A percentile compares a stretch with the other conserved stretches of the same genome.
phyloP scores from a whole-genome alignment of 2,329 filamentous ascomycete genomes.

The Cytospora schulzeri region DNA sequence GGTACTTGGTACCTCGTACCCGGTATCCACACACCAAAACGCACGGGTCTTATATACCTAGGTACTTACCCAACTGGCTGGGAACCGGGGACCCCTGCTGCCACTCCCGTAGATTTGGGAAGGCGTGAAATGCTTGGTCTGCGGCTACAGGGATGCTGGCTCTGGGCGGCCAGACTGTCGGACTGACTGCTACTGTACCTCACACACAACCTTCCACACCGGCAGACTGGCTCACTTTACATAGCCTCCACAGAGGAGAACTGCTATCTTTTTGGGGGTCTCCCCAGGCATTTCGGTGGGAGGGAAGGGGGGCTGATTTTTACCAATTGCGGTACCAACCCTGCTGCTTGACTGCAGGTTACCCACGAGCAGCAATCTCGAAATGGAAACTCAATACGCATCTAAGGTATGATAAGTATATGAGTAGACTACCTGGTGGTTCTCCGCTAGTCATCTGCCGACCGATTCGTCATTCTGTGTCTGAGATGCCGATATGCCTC shows the following conservation, averaged over 20 bases:
- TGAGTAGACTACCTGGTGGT: no score
- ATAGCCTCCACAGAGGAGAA: no score
- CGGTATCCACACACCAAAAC: not conserved
- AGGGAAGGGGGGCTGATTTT: no score
- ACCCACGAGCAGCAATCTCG: not conserved
- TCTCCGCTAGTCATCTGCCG: not conserved
- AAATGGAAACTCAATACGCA: not conserved
- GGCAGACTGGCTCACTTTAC: no score
- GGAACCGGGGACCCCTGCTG: not conserved
- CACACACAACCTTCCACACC: no score
- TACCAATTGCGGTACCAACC: no score
- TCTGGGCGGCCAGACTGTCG: not conserved
- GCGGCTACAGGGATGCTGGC: conserved; percentile 14
- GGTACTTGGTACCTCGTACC: not conserved
- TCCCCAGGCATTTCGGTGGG: no score
- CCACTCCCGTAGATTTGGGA: conserved; percentile 15
- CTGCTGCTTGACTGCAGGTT: not conserved
- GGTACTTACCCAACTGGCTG: not conserved
- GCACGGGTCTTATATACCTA: not conserved
- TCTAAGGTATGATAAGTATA: no score
- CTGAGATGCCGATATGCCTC: not conserved
- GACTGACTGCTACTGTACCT: no score
- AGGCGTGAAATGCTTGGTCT: conserved; percentile 11
- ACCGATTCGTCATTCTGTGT: not conserved
- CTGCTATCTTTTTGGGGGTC: no score